Base-by-base conservation (phyloP, 257 asterid genomes). In the Fraxinus cuspidata region DNA sequence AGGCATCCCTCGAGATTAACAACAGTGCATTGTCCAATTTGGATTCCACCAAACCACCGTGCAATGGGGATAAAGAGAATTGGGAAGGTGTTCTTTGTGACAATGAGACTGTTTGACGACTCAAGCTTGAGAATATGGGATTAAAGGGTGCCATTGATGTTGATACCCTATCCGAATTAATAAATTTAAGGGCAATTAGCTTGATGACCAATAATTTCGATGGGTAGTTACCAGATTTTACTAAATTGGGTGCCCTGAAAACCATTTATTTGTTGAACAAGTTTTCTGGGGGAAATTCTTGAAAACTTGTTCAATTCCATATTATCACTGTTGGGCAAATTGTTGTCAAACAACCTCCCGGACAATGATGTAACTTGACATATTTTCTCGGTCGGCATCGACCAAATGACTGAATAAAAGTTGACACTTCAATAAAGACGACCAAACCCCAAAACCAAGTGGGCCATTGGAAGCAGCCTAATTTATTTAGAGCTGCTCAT, bases 51-150 rank as follows among this genome's bases (percentile, higher is more conserved):
- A 63, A 19, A 6, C 72, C 84, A 3, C 87, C 89, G 1, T 89
- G 93, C 70, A 18, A 72, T 9, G 87, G 81, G 2, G 78, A 77
- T 7, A 28, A 74, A 5, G 74, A 15, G 12, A 81, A 81, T 2
- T 90, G 93, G 96, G 32, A 27, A 0, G 89, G 89, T 1, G 76
- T 89, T 3, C 53, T 86, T n/a, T 90, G 96, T n/a, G 89, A 83
- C 10, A 66, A 71, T 4, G 98, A 94, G 4, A 56, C 35, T 5
- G 85, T 96, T 0, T 84, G 85, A 88, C 96, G 97, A 3, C 81
- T 96, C 29, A 83, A 84, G 82, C 87, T 93, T 28, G 91, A 92
- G 71, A 81, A 81, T 32, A 77, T 90, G 90, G 97, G 94, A 7
- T 70, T 93, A 51, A 81, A 40, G 18, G 98, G 99, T 19, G 25